Conservation (phyloP, 2,329 filamentous ascomycete species). For the Sphaerulina musiva region DNA sequence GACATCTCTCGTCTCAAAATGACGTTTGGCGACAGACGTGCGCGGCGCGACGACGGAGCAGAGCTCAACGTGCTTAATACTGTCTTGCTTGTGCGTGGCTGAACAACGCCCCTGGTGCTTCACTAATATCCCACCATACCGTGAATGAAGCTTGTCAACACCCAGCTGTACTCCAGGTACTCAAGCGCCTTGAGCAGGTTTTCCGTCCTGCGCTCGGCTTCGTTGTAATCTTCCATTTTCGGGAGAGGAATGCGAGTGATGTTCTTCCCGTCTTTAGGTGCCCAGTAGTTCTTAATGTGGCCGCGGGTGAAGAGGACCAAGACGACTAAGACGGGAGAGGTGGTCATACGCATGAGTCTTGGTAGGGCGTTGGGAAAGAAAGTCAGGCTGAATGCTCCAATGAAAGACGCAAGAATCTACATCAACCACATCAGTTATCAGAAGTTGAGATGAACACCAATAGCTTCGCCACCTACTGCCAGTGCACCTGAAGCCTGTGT, state of each 20-base stretch:
- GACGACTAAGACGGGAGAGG: slow-evolving; percentile 26
- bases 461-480: slow-evolving; percentile 28
- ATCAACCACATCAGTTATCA: slow-evolving; percentile 4
- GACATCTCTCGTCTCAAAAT: too few species aligned
- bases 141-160: slow-evolving; percentile 27
- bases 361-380: slow-evolving; percentile 18
- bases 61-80: background rate
- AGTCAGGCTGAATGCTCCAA: slow-evolving; percentile 24
- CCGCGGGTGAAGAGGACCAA: slow-evolving; percentile 26
- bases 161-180: slow-evolving; percentile 35
- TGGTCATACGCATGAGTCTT: slow-evolving; percentile 17
- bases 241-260: slow-evolving; percentile 29
- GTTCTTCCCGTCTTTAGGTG: slow-evolving; percentile 27
- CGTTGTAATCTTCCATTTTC: slow-evolving; percentile 33
- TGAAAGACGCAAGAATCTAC: slow-evolving; percentile 29
- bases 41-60: background rate
- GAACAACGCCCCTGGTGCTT: background rate
- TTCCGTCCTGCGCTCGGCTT: slow-evolving; percentile 31
- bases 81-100: background rate
- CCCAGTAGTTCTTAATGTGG: slow-evolving; percentile 35
- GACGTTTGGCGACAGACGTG: too few species aligned
- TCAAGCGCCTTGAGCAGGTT: slow-evolving; percentile 30
- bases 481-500: slow-evolving; percentile 40
- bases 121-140: slow-evolving; percentile 22
- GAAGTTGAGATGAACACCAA: background rate